Percentiles rank a stretch among this genome's conserved stretches.
Conservation (phyloP, 2,329 filamentous ascomycete species). For the Mariannaea sp. region DNA sequence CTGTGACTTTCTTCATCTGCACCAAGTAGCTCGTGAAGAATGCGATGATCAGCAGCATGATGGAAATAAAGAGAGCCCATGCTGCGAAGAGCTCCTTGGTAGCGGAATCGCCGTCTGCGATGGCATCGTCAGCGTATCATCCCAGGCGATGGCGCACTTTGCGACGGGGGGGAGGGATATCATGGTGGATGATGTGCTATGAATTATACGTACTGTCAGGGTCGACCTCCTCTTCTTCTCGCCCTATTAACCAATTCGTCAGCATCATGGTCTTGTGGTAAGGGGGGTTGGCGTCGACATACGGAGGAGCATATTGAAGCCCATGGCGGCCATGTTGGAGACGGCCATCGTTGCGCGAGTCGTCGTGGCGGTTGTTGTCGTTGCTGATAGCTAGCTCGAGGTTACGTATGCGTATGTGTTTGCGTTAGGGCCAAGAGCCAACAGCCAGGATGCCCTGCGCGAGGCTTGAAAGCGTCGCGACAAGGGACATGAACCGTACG, state of each 20-base stretch:
- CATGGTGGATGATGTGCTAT: slow-evolving; percentile 7
- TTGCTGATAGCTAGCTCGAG: not conserved
- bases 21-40: slow-evolving; percentile 97
- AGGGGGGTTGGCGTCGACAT: slow-evolving; percentile 24
- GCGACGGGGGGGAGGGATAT: not conserved
- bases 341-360: slow-evolving; percentile 29
- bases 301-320: slow-evolving; percentile 41
- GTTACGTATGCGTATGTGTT: no score
- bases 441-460: slow-evolving; percentile 33
- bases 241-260: slow-evolving; percentile 34
- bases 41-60: slow-evolving; percentile 88
- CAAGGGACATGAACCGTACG: slow-evolving; percentile 31
- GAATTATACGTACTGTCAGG: slow-evolving; percentile 43
- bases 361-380: not conserved
- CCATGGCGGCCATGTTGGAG: slow-evolving; percentile 37
- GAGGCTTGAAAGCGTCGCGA: slow-evolving; percentile 33
- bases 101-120: slow-evolving; percentile 73
- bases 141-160: not conserved
- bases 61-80: slow-evolving; percentile 97
- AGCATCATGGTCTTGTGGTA: slow-evolving; percentile 17
- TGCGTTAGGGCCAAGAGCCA: slow-evolving; percentile 20
- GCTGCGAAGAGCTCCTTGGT: slow-evolving; percentile 95
- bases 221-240: slow-evolving; percentile 41
- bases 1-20: slow-evolving; percentile 95
- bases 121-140: slow-evolving; percentile 29